Evolutionary conservation across 768 basidiomycete genomes (phyloP), one percentile per base, ranked within the genome.

Genomic region (Russula foetens): DNA sequence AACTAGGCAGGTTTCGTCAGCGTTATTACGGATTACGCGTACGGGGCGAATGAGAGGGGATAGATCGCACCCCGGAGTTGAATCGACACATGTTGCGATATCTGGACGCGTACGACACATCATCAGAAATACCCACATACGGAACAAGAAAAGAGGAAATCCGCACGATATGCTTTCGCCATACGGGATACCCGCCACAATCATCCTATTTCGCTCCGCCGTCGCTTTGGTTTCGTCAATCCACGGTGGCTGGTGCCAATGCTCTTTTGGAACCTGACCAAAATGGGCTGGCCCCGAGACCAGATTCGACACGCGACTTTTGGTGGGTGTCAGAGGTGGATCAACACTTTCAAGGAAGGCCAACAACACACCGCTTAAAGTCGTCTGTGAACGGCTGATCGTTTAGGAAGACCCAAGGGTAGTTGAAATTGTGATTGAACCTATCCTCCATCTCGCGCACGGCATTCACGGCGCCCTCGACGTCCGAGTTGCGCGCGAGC

Each of bases 401-500:
- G 70, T 96, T 96, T 60, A 98, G 75, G 73, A 97, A 88, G 26
- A 92, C 85, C 71, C 90, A 97, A 4, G 92, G 90, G 68, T 97
- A 96, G 21, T 80, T 77, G 66, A 82, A 88, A 62, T 78, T 81
- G 47, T 77, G 75, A 72, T 98, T 98, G 75, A 97, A 97, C 44
- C 88, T 77, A 69, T 91, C 87, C 74, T 98, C 96, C 74, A 92
- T 73, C 70, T 88, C 81, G 63, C 80, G 80, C 66, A 93, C 84
- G 63, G 85, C 86, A 39, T 74, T 73, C 55, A 88, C 72, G 47
- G 85, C 80, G 19, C 79, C 77, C n/a, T 77, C 63, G 7, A 86
- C 65, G 60, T 90, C 88, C 33, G 74, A 72, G 69, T 90, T 90
- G 43, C 86, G 77, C 43, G 82, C 85, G 46, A 98, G 82, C 73